These are phyloP conservation scores for Austroboletus niveus DNA, from an alignment of 1,284 basidiomycete genomes.

Conservation along the genomic window DNA sequence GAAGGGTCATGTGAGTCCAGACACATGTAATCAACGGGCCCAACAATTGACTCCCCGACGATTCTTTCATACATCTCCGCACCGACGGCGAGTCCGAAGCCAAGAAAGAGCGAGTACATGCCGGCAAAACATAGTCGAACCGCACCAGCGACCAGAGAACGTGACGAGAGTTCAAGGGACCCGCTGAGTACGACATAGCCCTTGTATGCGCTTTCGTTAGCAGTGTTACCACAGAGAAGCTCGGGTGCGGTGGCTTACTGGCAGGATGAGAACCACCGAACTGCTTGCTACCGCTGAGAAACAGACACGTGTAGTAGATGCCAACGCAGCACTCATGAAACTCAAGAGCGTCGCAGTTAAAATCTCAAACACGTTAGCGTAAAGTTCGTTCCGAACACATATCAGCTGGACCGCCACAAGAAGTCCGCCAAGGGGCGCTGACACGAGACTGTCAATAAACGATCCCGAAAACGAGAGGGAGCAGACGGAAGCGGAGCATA, in stretches of 20 bases:
- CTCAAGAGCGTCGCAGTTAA: slow-evolving; percentile 78
- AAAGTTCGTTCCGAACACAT: slow-evolving; percentile 79
- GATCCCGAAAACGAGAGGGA: slow-evolving; percentile 70
- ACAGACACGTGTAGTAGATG: slow-evolving; percentile 73
- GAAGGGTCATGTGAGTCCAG: slow-evolving; percentile 48
- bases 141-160: slow-evolving; percentile 81
- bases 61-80: slow-evolving; percentile 65
- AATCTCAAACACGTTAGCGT: slow-evolving; percentile 86
- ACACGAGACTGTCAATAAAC: slow-evolving; percentile 77
- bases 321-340: slow-evolving; percentile 78
- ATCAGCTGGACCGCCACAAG: slow-evolving; percentile 72
- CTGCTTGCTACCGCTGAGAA: slow-evolving; percentile 84
- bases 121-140: slow-evolving; percentile 77
- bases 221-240: no score
- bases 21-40: slow-evolving; percentile 63
- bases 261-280: slow-evolving; percentile 86
- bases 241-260: slow-evolving; percentile 43
- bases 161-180: slow-evolving; percentile 76
- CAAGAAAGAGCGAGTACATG: slow-evolving; percentile 71
- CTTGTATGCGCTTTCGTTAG: slow-evolving; percentile 24
- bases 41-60: slow-evolving; percentile 43
- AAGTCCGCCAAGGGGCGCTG: slow-evolving; percentile 77
- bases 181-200: slow-evolving; percentile 82
- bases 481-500: slow-evolving; percentile 81
- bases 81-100: slow-evolving; percentile 85